These are phyloP conservation scores for Rhodotorula mucilaginosa DNA, from an alignment of 1,284 basidiomycete species.

Conservation along the genomic window DNA sequence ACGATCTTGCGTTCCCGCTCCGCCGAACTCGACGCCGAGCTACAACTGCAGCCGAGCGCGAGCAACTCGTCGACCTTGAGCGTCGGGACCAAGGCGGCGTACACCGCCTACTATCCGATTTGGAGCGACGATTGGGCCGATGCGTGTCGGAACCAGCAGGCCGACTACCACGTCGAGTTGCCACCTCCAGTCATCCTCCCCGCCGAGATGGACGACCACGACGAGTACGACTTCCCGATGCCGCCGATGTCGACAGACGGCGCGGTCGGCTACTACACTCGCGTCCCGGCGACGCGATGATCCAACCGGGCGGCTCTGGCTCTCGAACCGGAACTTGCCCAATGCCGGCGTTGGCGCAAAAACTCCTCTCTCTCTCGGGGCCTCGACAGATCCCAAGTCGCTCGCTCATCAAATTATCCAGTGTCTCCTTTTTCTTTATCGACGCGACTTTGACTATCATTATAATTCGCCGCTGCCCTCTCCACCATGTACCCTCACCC, in stretches of 20 bases:
- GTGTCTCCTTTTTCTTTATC: not conserved
- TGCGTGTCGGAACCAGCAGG: slow-evolving; percentile 15
- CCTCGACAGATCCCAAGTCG: no score
- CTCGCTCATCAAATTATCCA: no score
- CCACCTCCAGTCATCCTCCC: slow-evolving; percentile 33
- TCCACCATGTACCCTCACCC: not conserved
- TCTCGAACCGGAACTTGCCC: no score
- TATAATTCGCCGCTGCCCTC: not conserved
- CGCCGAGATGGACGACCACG: slow-evolving; percentile 16
- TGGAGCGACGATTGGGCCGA: slow-evolving; percentile 39
- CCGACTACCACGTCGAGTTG: slow-evolving; percentile 27
- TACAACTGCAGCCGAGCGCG: not conserved
- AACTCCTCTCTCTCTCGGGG: no score
- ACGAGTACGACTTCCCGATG: slow-evolving; percentile 20
- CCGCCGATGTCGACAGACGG: not conserved
- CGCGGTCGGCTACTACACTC: slow-evolving; percentile 18
- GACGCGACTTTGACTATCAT: not conserved
- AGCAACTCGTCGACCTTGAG: slow-evolving; percentile 14
- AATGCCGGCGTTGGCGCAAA: not conserved
- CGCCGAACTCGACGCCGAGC: slow-evolving; percentile 11
- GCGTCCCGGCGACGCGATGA: slow-evolving; percentile 4
- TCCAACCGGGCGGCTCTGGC: no score
- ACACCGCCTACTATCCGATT: slow-evolving; percentile 40
- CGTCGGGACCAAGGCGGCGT: slow-evolving; percentile 24
- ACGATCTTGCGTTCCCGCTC: not conserved